These are phyloP conservation scores for Phialocephala sp. DNA, from an alignment of 2,329 filamentous ascomycete species.

Conservation along the genomic window DNA sequence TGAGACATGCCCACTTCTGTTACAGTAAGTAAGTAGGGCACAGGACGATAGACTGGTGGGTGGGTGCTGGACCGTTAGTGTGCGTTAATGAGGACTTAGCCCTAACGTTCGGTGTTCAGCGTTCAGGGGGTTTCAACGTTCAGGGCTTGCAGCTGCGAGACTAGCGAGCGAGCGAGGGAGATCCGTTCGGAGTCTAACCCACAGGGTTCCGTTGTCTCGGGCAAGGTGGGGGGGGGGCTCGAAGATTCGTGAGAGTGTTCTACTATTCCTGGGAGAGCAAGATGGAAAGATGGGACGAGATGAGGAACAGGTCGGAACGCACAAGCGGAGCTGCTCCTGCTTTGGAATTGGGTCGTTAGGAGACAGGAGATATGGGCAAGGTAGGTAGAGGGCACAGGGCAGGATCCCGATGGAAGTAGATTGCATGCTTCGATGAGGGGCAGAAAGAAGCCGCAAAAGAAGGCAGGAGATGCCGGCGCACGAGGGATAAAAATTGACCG, in stretches of 20 bases:
- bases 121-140: slow-evolving; percentile 4
- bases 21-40: too few species aligned
- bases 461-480: background rate
- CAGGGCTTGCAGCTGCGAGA: background rate
- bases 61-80: too few species aligned
- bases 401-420: slow-evolving; percentile 27
- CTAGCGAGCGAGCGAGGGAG: background rate
- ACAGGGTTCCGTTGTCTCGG: slow-evolving; percentile 21
- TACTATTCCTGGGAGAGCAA: background rate
- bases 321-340: background rate
- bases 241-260: background rate
- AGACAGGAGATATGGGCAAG: background rate
- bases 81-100: background rate
- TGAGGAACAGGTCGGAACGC: background rate
- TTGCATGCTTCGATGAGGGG: slow-evolving; percentile 34
- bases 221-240: background rate
- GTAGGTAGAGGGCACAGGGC: background rate
- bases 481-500: background rate
- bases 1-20: background rate
- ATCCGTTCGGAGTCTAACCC: background rate
- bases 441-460: slow-evolving; percentile 13
- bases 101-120: too few species aligned
- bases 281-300: background rate
- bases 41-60: too few species aligned
- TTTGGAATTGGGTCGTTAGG: slow-evolving; percentile 4